Conservation (phyloP, 306 rosid genomes). For the Carpinus fangiana region DNA sequence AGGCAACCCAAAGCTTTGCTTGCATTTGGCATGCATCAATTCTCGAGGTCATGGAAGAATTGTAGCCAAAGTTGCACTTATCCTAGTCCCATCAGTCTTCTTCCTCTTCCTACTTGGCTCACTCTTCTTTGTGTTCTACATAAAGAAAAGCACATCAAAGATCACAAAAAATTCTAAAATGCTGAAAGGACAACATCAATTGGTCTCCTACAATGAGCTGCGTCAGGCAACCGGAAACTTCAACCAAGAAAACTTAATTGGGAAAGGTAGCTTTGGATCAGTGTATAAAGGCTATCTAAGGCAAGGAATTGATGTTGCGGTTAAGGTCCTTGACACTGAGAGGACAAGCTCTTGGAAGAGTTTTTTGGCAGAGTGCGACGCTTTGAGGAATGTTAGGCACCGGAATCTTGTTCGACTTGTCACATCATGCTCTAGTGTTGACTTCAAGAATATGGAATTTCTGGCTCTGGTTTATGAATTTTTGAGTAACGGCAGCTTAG, state of each 20-base stretch:
- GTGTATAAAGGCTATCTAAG: slow-evolving; percentile 35
- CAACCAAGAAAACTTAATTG: slow-evolving; percentile 45
- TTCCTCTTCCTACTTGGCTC: slow-evolving; percentile 33
- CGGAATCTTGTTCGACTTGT: slow-evolving; percentile 65
- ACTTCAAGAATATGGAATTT: slow-evolving; percentile 46
- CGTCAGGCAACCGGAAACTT: slow-evolving; percentile 59
- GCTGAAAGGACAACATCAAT: slow-evolving; percentile 36
- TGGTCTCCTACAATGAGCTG: slow-evolving; percentile 58
- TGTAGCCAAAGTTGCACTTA: slow-evolving; percentile 19
- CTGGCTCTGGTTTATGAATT: slow-evolving; percentile 70
- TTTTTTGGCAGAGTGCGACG: slow-evolving; percentile 74
- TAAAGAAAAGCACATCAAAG: slow-evolving; percentile 34
- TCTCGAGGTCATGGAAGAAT: slow-evolving; percentile 25
- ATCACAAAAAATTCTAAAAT: slow-evolving; percentile 10
- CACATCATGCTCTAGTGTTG: slow-evolving; percentile 49
- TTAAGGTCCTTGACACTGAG: slow-evolving; percentile 58
- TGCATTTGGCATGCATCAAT: slow-evolving; percentile 28
- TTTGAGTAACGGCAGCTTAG: slow-evolving; percentile 62
- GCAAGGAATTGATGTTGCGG: slow-evolving; percentile 50
- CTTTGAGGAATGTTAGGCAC: slow-evolving; percentile 57
- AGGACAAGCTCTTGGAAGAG: slow-evolving; percentile 55
- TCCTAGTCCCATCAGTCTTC: slow-evolving; percentile 27
- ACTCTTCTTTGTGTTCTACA: slow-evolving; percentile 17
- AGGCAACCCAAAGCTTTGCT: slow-evolving; percentile 67
- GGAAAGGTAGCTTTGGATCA: slow-evolving; percentile 49